These are phyloP conservation scores for Eucalyptus cloeziana DNA, from an alignment of 345 rosid species.

Conservation along the genomic window DNA sequence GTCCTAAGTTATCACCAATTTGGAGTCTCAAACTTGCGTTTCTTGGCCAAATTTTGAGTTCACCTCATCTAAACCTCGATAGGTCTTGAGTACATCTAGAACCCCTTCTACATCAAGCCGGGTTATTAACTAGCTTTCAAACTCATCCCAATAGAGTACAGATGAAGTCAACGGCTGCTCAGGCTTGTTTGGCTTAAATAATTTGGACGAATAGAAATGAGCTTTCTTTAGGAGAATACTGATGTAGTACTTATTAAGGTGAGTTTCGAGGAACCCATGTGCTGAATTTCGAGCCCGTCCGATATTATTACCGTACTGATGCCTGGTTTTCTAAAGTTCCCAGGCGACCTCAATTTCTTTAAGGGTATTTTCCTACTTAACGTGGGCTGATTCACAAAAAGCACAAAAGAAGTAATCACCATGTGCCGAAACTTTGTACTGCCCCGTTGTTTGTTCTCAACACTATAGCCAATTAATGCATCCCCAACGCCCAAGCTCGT, in stretches of 20 bases:
- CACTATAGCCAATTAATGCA: background rate
- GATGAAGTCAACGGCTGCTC: background rate
- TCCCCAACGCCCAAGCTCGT: background rate
- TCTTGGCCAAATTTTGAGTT: background rate
- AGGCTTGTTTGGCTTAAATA: background rate
- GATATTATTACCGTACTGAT: background rate
- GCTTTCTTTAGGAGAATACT: background rate
- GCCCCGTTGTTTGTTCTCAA: background rate
- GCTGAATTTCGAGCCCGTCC: background rate
- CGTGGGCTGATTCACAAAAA: background rate
- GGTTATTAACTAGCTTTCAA: background rate
- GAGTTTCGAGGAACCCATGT: background rate
- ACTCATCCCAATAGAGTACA: background rate
- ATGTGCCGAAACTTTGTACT: background rate
- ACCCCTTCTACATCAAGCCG: background rate
- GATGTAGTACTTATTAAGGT: background rate
- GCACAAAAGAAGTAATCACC: background rate
- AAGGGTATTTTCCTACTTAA: background rate
- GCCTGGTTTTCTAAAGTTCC: background rate
- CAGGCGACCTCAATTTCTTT: background rate
- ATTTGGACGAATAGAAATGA: background rate
- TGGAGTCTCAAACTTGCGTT: background rate
- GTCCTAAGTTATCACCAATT: background rate
- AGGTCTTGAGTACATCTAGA: background rate
- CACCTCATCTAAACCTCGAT: background rate